Evolutionary conservation across 164 flowering plant species (phyloP).

Genomic region (Tetracentron sinense): DNA sequence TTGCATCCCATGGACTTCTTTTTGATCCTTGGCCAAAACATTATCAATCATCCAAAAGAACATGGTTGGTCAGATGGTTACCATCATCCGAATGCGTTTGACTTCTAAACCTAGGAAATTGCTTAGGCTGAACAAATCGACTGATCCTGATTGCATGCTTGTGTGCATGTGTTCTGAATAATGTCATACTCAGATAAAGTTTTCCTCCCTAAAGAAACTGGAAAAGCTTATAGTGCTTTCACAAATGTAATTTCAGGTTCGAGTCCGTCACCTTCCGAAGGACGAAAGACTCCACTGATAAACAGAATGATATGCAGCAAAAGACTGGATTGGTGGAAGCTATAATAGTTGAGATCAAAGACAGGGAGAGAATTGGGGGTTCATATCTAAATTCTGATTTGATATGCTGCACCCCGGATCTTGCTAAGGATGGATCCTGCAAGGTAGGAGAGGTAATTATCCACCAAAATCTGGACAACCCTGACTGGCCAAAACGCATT

Average conservation of each 20-base stretch:
- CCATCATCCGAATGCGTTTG: too few relatives aligned
- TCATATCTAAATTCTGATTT: slow-evolving; percentile 37
- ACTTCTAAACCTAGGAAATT: too few relatives aligned
- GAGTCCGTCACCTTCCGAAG: slow-evolving; percentile 59
- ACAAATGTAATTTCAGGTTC: slow-evolving; percentile 48
- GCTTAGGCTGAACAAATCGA: too few relatives aligned
- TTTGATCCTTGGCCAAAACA: too few relatives aligned
- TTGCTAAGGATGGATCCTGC: slow-evolving; percentile 48
- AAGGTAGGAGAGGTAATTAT: slow-evolving; percentile 70
- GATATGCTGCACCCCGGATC: slow-evolving; percentile 56
- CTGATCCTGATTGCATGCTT: too few relatives aligned
- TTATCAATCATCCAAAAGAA: too few relatives aligned
- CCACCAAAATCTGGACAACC: slow-evolving; percentile 41
- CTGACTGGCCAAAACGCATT: slow-evolving; percentile 59
- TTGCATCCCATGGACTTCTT: too few relatives aligned
- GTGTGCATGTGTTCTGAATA: too few relatives aligned
- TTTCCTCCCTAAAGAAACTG: too few relatives aligned
- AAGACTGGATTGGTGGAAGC: slow-evolving; percentile 75
- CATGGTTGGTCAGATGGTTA: too few relatives aligned
- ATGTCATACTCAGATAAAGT: too few relatives aligned
- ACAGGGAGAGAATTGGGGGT: slow-evolving; percentile 71
- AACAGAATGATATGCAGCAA: slow-evolving; percentile 46
- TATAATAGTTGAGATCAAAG: slow-evolving; percentile 67
- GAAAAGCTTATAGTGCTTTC: neutral
- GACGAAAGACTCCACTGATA: slow-evolving; percentile 49